phyloP scores from a whole-genome alignment of 148 eudicot species.

The Fallopia convolvulus region DNA sequence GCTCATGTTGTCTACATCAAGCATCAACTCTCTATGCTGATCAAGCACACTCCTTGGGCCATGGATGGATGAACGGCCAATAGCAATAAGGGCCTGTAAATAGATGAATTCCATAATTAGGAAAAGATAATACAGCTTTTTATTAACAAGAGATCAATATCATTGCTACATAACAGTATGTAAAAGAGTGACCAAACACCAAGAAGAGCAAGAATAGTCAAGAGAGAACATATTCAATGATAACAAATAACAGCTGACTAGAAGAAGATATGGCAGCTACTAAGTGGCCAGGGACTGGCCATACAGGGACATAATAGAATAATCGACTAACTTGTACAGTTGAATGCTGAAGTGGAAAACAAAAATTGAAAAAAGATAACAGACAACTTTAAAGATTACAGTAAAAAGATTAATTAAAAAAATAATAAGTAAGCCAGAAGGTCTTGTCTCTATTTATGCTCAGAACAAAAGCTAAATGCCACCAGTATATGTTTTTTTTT shows the following conservation, averaged over 20 bases:
- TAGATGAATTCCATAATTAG: neutral
- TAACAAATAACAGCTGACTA: too few species aligned
- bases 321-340: neutral
- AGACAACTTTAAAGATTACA: neutral
- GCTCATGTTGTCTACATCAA: conserved; percentile 70
- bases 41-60: conserved; percentile 52
- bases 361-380: neutral
- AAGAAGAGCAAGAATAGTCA: neutral
- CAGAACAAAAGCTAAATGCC: too few species aligned
- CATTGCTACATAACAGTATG: neutral
- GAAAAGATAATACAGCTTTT: neutral
- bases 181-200: neutral
- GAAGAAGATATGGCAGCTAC: neutral
- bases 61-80: conserved; percentile 44
- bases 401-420: too few species aligned
- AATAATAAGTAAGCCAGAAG: too few species aligned
- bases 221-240: neutral
- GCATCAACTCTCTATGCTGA: conserved; percentile 83
- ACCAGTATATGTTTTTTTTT: too few species aligned
- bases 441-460: too few species aligned
- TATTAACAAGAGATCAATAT: neutral
- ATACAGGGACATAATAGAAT: neutral
- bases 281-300: neutral
- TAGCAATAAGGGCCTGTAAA: conserved; percentile 54
- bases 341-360: neutral